Evolutionary conservation across 148 eudicot species (phyloP), one percentile per base, ranked within the genome.

Genomic region (Vaccinium darrowii): DNA sequence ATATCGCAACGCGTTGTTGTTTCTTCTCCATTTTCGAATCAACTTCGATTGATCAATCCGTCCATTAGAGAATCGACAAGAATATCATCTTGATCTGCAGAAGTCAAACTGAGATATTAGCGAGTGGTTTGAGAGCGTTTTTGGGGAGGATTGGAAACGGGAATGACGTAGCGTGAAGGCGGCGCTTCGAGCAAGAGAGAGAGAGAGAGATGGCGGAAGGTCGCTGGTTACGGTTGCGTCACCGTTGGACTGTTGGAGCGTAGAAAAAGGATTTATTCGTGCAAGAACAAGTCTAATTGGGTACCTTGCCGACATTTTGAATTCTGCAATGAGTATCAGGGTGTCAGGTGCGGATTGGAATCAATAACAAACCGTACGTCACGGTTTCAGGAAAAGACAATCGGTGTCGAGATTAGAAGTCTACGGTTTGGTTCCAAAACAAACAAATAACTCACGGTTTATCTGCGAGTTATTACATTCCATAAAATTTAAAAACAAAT

Each of bases 1-100:
- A 94, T 89, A 96, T 94, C 8, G 95, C 94, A 58, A 96, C 90
- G 84, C 93, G 94, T 86, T 90, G 93, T 86, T 93, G 47, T 43
- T 43, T 92, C 87, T 92, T 93, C 67, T 92, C 95, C 98, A 93
- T 94, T 39, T 21, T 69, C 74, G 18, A 69, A 27, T 69, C 74
- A 69, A 69, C 74, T 69, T 39, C 74, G 74, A 33, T 13, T 69
- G 74, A 12, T 27, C 18, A 33, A 69, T 30, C 74, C 74, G 8
- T 69, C 36, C 74, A 14, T 67, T 27, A 1, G 16, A 25, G 73
- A 25, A 25, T 12, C 73, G 15, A 67, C 1, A 30, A 23, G 30
- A 30, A 10, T 12, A 63, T 13, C 23, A n/a, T 65, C 72, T 23
- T 67, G 36, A 27, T 67, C 73, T 14, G 27, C 9, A 25, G 72